Evolutionary conservation across 1,284 basidiomycete genomes (phyloP).

Genomic region (Apiotrichum montevideense): DNA sequence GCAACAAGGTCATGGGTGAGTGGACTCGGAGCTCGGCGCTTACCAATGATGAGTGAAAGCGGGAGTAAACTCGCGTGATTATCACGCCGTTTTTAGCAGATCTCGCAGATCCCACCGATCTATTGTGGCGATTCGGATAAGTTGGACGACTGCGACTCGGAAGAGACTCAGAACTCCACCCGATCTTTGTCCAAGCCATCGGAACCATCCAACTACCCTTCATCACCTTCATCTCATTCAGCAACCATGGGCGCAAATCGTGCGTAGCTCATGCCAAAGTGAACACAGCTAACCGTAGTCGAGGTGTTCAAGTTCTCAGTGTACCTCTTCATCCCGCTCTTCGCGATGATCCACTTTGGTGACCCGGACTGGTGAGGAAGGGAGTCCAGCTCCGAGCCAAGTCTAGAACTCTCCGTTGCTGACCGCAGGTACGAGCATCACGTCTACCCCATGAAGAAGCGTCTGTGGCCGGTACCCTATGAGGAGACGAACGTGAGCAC

Average conservation of each 20-base stretch:
- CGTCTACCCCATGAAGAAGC: slow-evolving; percentile 26
- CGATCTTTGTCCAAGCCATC: too few relatives aligned
- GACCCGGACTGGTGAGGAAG: slow-evolving; percentile 70
- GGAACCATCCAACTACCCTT: too few relatives aligned
- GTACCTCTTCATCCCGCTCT: slow-evolving; percentile 82
- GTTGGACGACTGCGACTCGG: too few relatives aligned
- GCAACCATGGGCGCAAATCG: slow-evolving; percentile 17
- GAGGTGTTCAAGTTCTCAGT: slow-evolving; percentile 83
- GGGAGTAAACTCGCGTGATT: too few relatives aligned
- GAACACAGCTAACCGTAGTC: slow-evolving; percentile 40
- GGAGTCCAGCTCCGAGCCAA: not conserved
- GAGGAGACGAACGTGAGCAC: slow-evolving; percentile 40
- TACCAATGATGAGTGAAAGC: too few relatives aligned
- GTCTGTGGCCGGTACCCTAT: slow-evolving; percentile 36
- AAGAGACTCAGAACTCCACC: too few relatives aligned
- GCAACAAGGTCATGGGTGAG: too few relatives aligned
- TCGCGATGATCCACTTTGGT: slow-evolving; percentile 78
- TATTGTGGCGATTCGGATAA: too few relatives aligned
- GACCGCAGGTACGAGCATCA: slow-evolving; percentile 20
- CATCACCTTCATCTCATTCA: not conserved
- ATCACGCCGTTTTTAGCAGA: too few relatives aligned
- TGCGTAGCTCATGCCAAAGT: not conserved
- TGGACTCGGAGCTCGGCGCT: too few relatives aligned
- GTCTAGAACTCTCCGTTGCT: not conserved
- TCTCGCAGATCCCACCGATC: too few relatives aligned